Evolutionary conservation across 2,329 filamentous ascomycete genomes (phyloP).

Genomic region (Sclerotinia spermophila): DNA sequence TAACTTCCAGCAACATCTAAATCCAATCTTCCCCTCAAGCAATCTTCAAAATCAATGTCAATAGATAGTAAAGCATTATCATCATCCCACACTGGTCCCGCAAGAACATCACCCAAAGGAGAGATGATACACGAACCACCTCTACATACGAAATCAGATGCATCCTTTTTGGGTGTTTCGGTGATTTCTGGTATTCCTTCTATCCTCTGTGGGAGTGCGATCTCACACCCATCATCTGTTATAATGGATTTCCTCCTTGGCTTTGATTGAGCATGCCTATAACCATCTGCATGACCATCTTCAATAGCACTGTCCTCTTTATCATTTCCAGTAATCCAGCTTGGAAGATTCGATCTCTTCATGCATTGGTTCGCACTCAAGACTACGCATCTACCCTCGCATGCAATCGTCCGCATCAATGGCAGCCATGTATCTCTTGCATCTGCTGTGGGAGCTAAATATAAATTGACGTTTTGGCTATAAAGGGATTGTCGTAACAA

Average conservation of each 20-base stretch:
- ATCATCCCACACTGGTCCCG: conserved; percentile 77
- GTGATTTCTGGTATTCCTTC: conserved; percentile 4
- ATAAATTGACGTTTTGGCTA: conserved; percentile 85
- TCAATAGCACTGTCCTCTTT: conserved; percentile 12
- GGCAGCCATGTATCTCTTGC: conserved; percentile 75
- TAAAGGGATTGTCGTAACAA: conserved; percentile 80
- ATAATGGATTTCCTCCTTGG: conserved; percentile 25
- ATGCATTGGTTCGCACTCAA: conserved; percentile 83
- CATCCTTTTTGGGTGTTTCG: conserved; percentile 22
- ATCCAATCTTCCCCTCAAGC: conserved; percentile 75
- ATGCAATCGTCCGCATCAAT: conserved; percentile 76
- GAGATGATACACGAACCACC: conserved; percentile 82
- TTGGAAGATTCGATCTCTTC: conserved; percentile 52
- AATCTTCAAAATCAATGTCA: conserved; percentile 85
- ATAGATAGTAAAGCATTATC: conserved; percentile 64
- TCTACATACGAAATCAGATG: conserved; percentile 48
- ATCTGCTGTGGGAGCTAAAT: conserved; percentile 87
- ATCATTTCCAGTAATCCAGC: conserved; percentile 47
- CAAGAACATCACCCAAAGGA: conserved; percentile 74
- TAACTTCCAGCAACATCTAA: conserved; percentile 84
- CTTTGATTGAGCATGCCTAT: not conserved
- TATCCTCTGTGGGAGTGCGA: conserved; percentile 41
- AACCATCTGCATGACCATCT: conserved; percentile 12
- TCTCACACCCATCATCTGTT: conserved; percentile 51
- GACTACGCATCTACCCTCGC: conserved; percentile 82